Evolutionary conservation across 108 stramenopile species (phyloP), one percentile per base, ranked within the genome.

Genomic region (Nitzschia sp.): DNA sequence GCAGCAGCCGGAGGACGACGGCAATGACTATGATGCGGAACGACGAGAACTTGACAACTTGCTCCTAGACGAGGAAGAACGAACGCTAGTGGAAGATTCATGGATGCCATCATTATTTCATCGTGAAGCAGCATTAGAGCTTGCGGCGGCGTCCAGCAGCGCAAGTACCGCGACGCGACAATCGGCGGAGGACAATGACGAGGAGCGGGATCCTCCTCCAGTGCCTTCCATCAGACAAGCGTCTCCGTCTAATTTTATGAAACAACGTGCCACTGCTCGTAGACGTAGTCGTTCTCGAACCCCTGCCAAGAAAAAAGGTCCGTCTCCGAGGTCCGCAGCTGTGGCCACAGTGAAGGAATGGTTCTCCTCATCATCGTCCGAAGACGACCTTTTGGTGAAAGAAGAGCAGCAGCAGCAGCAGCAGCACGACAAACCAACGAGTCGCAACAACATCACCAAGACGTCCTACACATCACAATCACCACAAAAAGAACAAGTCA

Each of bases 321-420:
- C 61, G 0, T 62, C 61, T 62, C 61, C 61, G n/a, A 44, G 27
- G 22, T 44, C 61, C 13, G 61, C 38, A 23, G 61, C 61, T 25
- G 61, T 62, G 1, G 61, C 61, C 25, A 45, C 61, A 15, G 61
- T 62, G 38, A 62, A 62, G 44, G 61, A 62, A 62, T 62, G 61
- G 61, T 62, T 62, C 23, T n/a, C n/a, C n/a, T n/a, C n/a, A n/a
- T n/a, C n/a, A n/a, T n/a, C n/a, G n/a, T n/a, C n/a, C n/a, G n/a
- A n/a, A n/a, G n/a, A n/a, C n/a, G n/a, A n/a, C n/a, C n/a, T n/a
- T n/a, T n/a, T n/a, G n/a, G n/a, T n/a, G n/a, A n/a, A n/a, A n/a
- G n/a, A n/a, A n/a, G n/a, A 58, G 28, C 57, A 58, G 15, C 55
- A 57, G 17, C 55, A 57, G 17, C 55, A 57, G 28, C 31, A 30